These are phyloP conservation scores for Globisporangium splendens DNA, from an alignment of 352 stramenopile species.

Conservation along the genomic window DNA sequence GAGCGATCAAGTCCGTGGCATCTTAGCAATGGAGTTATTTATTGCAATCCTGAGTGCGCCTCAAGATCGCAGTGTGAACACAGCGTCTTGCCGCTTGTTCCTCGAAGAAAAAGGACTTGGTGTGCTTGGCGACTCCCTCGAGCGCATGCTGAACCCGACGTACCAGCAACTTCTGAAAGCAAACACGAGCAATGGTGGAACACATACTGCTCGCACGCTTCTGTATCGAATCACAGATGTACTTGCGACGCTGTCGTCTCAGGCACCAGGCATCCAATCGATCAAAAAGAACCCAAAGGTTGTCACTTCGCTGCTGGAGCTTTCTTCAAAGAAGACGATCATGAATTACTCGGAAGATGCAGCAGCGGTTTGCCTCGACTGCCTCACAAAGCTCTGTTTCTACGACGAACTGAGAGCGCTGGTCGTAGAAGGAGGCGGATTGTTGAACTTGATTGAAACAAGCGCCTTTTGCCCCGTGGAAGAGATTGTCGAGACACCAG, in stretches of 20 bases:
- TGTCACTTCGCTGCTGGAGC: constrained; percentile 52
- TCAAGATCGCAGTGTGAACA: constrained; percentile 47
- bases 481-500: constrained; percentile 21
- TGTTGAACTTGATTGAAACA: constrained; percentile 66
- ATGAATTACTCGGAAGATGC: constrained; percentile 55
- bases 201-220: constrained; percentile 54
- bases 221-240: constrained; percentile 73
- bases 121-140: constrained; percentile 51
- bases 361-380: constrained; percentile 54
- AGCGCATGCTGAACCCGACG: constrained; percentile 64
- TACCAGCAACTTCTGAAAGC: constrained; percentile 66
- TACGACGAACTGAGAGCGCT: constrained; percentile 47
- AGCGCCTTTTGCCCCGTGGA: constrained; percentile 61
- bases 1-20: constrained; percentile 71
- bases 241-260: constrained; percentile 41
- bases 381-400: constrained; percentile 58
- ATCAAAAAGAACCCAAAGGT: constrained; percentile 60
- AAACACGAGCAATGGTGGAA: constrained; percentile 16
- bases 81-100: constrained; percentile 46
- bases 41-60: constrained; percentile 51
- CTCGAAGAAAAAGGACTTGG: constrained; percentile 48
- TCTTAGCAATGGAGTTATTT: constrained; percentile 69
- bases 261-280: constrained; percentile 34
- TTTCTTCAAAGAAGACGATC: constrained; percentile 59
- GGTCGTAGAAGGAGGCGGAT: constrained; percentile 57